Conservation (phyloP, 805 yeast species). For the Spathaspora girioi region DNA sequence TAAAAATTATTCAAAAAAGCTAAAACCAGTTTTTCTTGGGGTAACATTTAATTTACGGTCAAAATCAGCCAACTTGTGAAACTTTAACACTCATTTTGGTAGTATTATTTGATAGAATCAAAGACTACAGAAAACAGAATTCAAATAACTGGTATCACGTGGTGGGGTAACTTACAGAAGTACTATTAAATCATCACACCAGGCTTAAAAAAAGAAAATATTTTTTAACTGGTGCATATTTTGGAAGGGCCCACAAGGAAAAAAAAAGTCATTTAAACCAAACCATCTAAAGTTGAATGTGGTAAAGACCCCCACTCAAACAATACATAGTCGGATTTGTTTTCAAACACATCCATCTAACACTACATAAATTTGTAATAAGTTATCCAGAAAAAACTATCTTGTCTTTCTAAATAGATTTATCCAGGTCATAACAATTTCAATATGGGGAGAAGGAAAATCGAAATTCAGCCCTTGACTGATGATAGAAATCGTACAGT, state of each 20-base stretch:
- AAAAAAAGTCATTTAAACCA: conserved; percentile 1
- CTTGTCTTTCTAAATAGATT: neutral
- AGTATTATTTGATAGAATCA: too few species aligned
- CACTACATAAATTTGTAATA: neutral
- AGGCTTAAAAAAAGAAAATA: neutral
- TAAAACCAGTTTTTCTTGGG: neutral
- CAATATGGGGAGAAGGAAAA: conserved; percentile 93
- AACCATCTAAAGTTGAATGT: neutral
- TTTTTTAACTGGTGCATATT: neutral
- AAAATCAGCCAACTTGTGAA: neutral
- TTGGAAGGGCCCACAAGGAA: neutral
- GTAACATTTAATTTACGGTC: neutral
- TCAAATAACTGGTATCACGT: neutral
- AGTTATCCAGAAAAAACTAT: neutral
- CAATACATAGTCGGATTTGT: neutral
- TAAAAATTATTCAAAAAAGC: neutral
- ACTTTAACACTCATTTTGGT: too few species aligned
- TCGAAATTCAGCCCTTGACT: conserved; percentile 83
- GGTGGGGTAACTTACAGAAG: neutral
- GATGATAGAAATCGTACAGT: conserved; percentile 85
- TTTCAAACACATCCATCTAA: neutral
- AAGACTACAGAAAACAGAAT: too few species aligned
- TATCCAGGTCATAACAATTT: neutral
- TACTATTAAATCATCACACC: neutral
- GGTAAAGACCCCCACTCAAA: neutral